Evolutionary conservation across 2,329 filamentous ascomycete genomes (phyloP).

Genomic region (Ophiosphaerella narmari): DNA sequence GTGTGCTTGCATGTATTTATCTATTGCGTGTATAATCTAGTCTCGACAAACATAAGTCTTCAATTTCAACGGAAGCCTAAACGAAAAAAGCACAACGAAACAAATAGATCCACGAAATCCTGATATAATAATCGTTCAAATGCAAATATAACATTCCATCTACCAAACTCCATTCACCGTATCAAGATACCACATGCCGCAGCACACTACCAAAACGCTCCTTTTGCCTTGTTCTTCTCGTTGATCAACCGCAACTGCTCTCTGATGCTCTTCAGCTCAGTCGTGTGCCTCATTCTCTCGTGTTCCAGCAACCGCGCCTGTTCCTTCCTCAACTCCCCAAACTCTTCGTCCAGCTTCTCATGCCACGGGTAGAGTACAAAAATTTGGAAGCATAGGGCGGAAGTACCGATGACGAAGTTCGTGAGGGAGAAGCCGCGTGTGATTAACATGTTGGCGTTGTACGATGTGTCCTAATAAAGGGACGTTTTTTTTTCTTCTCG

Average conservation of each 20-base stretch:
- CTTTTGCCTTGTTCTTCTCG: conserved; percentile 8
- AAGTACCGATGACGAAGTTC: conserved; percentile 69
- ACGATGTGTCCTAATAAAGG: background rate
- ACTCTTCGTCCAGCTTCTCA: conserved; percentile 66
- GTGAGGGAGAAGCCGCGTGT: conserved; percentile 62
- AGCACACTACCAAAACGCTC: conserved; percentile 10
- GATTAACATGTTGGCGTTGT: conserved; percentile 43
- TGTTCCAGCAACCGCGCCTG: conserved; percentile 48
- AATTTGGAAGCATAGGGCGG: conserved; percentile 69
- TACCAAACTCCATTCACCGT: background rate
- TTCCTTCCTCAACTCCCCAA: conserved; percentile 63
- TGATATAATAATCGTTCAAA: too few species aligned
- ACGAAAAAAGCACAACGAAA: too few species aligned
- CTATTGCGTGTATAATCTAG: too few species aligned
- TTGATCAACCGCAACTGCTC: conserved; percentile 26
- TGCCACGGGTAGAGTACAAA: conserved; percentile 75
- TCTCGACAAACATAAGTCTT: too few species aligned
- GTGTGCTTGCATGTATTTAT: too few species aligned
- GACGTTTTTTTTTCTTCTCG: too few species aligned
- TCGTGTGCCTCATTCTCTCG: conserved; percentile 20
- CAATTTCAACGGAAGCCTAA: too few species aligned
- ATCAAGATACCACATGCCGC: background rate
- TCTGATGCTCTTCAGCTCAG: conserved; percentile 26
- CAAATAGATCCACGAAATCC: too few species aligned
- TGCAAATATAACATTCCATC: background rate